Evolutionary conservation across 1,139 yeast genomes (phyloP).

Genomic region (Kurtzmaniella quercitrusa): DNA sequence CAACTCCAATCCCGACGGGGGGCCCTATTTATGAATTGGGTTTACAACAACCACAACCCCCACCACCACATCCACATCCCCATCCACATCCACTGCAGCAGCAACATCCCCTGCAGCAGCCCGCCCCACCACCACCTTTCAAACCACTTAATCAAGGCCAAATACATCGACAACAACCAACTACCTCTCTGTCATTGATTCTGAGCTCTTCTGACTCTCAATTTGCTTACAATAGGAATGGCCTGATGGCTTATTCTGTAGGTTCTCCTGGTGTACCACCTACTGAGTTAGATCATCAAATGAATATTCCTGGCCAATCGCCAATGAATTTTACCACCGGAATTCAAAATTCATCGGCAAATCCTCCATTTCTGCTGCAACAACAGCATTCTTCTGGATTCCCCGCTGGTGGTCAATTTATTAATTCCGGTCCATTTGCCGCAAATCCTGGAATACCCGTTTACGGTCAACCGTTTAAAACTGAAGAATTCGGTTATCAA

Average conservation of each 20-base stretch:
- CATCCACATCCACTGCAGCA: neutral
- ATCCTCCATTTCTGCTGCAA: neutral
- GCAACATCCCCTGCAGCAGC: slow-evolving; percentile 1
- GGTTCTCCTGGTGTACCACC: neutral
- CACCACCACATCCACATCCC: slow-evolving; percentile 1
- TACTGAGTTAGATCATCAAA: neutral
- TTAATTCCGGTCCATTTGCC: neutral
- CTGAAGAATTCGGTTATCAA: neutral
- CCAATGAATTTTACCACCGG: neutral
- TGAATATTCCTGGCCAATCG: neutral
- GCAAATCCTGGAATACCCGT: neutral
- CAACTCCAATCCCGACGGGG: neutral
- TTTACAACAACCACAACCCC: slow-evolving; percentile 1
- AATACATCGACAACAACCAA: neutral
- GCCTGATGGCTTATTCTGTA: neutral
- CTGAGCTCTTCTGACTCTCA: neutral
- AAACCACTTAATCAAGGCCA: neutral
- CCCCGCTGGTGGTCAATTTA: neutral
- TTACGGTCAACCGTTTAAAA: neutral
- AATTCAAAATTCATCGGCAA: neutral
- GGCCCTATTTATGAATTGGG: neutral
- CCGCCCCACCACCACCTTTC: neutral
- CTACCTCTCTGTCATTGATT: neutral
- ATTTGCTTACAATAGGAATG: neutral
- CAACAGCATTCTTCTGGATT: neutral